Evolutionary conservation across 2,329 filamentous ascomycete species (phyloP).

Genomic region (Colletotrichum nymphaeae): DNA sequence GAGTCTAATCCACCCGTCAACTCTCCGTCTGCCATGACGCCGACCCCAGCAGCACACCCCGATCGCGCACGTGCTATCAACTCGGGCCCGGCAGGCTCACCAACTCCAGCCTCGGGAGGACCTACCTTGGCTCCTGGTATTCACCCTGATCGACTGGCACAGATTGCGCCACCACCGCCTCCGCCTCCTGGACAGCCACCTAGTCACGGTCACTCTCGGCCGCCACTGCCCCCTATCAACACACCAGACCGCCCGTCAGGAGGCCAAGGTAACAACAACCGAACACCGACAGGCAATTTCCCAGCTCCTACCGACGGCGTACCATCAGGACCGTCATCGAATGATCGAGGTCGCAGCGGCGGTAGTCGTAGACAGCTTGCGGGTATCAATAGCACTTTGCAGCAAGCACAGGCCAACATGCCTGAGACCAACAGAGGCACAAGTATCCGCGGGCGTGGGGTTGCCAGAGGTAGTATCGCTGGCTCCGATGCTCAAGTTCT

Average conservation of each 20-base stretch:
- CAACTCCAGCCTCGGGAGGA: conserved; percentile 38
- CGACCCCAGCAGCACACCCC: conserved; percentile 23
- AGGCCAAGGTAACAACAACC: conserved; percentile 3
- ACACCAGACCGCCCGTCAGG: conserved; percentile 45
- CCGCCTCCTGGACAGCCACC: conserved; percentile 43
- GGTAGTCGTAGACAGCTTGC: conserved; percentile 61
- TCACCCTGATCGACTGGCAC: conserved; percentile 63
- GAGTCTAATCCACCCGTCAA: conserved; percentile 22
- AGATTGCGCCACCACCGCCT: conserved; percentile 54
- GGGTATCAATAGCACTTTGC: conserved; percentile 69
- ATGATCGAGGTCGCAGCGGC: conserved; percentile 51
- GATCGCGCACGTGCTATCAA: conserved; percentile 31
- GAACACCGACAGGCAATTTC: conserved; percentile 31
- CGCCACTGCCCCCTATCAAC: conserved; percentile 44
- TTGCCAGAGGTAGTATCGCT: conserved; percentile 56
- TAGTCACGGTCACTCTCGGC: conserved; percentile 42
- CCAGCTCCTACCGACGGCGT: conserved; percentile 13
- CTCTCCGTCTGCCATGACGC: conserved; percentile 23
- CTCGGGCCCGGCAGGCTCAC: conserved; percentile 27
- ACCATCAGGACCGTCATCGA: conserved; percentile 42
- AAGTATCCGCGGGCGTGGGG: conserved; percentile 46
- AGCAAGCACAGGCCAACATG: conserved; percentile 60
- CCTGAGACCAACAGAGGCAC: conserved; percentile 49
- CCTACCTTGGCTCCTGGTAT: conserved; percentile 48
- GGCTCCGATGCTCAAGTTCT: conserved; percentile 68